Percentiles rank a stretch among this genome's conserved stretches.
Conservation (phyloP, 345 rosid species). For the Conringia planisiliqua region DNA sequence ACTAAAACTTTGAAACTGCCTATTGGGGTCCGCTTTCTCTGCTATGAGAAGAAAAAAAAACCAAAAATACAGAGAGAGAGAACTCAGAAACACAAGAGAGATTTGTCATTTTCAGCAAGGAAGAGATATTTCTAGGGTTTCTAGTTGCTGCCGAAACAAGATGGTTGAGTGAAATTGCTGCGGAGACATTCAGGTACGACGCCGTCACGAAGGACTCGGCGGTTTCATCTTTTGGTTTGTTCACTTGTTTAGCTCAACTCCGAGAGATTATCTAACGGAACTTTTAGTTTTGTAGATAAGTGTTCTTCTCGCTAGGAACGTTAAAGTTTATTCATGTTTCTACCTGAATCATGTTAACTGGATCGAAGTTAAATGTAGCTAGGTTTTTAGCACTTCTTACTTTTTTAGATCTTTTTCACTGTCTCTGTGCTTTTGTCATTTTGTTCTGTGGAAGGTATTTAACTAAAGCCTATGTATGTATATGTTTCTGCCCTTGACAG, state of each 20-base stretch:
- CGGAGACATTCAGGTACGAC: conserved; percentile 25
- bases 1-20: conserved; percentile 40
- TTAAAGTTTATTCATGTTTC: background rate
- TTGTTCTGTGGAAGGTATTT: background rate
- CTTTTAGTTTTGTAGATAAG: background rate
- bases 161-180: background rate
- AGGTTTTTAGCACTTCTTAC: background rate
- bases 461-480: background rate
- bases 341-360: conserved; percentile 2
- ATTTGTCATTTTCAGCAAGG: conserved; percentile 16
- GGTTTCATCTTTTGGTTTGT: conserved; percentile 1
- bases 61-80: background rate
- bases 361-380: conserved; percentile 2
- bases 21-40: conserved; percentile 39
- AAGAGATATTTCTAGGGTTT: conserved; percentile 26
- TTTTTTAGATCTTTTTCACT: conserved; percentile 8
- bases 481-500: conserved; percentile 9
- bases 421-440: background rate
- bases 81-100: conserved; percentile 19
- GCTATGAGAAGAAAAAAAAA: background rate
- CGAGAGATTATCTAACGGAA: background rate
- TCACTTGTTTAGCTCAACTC: conserved; percentile 3
- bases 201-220: background rate
- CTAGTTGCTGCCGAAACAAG: background rate
- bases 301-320: background rate